phyloP scores from a whole-genome alignment of 169 alveolate species.

The Cryptosporidium sp. region DNA sequence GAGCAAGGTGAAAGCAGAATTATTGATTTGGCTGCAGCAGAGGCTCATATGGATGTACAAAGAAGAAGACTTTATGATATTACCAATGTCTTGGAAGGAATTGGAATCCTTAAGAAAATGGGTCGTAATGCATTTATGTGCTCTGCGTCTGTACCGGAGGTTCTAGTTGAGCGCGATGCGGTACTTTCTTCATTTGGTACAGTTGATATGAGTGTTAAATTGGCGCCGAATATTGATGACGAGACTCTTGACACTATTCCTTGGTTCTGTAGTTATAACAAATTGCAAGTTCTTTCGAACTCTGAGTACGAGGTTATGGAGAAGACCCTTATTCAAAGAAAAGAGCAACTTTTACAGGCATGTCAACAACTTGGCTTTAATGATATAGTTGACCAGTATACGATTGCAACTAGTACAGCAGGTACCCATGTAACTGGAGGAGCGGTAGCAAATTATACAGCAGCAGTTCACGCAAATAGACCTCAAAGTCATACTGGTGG shows the following conservation, averaged over 20 bases:
- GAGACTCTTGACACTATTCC: constrained; percentile 39
- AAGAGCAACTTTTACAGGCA: constrained; percentile 68
- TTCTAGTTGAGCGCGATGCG: constrained; percentile 75
- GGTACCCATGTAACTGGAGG: constrained; percentile 44
- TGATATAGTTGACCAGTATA: constrained; percentile 72
- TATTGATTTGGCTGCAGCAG: constrained; percentile 73
- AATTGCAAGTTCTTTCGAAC: constrained; percentile 61
- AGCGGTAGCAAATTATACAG: constrained; percentile 36
- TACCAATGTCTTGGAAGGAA: constrained; percentile 90
- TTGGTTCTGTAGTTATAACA: constrained; percentile 70
- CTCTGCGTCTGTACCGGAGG: constrained; percentile 75
- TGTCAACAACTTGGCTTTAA: constrained; percentile 70
- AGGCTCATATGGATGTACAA: constrained; percentile 81
- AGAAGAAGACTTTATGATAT: constrained; percentile 89
- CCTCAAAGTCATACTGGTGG: constrained; percentile 24
- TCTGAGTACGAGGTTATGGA: constrained; percentile 72
- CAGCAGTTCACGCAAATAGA: constrained; percentile 30
- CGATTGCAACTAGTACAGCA: constrained; percentile 48
- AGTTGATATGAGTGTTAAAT: constrained; percentile 70
- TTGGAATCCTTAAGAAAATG: constrained; percentile 79
- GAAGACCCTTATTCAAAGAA: constrained; percentile 70
- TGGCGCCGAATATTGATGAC: constrained; percentile 40
- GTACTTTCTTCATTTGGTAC: constrained; percentile 73
- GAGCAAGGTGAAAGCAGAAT: constrained; percentile 73
- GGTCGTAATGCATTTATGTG: constrained; percentile 76